Evolutionary conservation across 176 grass and related monocot genomes (phyloP).

Genomic region (Poa pratensis): DNA sequence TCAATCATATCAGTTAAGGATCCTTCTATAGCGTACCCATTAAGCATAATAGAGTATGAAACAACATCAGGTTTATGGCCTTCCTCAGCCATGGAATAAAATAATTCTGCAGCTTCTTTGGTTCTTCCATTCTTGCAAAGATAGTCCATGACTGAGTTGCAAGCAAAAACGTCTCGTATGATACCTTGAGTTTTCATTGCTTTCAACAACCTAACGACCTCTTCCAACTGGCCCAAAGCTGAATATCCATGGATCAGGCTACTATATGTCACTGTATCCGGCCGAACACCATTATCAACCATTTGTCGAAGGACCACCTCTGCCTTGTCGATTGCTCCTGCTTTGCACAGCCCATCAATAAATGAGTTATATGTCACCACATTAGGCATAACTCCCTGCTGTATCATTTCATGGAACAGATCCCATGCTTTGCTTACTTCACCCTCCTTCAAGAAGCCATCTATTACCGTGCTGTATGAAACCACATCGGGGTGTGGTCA

Average conservation of each 20-base stretch:
- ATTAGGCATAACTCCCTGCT: background rate
- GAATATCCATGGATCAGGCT: conserved; percentile 37
- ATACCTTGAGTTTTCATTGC: conserved; percentile 32
- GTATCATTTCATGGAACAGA: conserved; percentile 1
- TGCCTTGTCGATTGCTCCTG: background rate
- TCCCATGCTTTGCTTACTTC: background rate
- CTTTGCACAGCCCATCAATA: background rate
- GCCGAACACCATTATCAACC: background rate
- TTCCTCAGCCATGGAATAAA: background rate
- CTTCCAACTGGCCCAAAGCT: background rate
- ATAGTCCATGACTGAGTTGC: background rate
- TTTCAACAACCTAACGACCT: conserved; percentile 6
- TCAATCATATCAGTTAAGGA: background rate
- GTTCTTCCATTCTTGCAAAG: conserved; percentile 33
- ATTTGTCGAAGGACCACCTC: background rate
- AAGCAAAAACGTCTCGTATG: background rate
- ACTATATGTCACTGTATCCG: background rate
- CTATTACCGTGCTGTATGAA: background rate
- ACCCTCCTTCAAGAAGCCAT: background rate
- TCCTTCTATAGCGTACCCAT: background rate
- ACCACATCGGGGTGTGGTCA: background rate
- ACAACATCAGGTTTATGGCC: background rate
- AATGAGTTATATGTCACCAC: background rate
- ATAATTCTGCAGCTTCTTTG: background rate
- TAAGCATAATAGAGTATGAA: background rate